Percentiles rank a stretch among this genome's conserved stretches.
These are phyloP conservation scores for Candida nemodendra DNA, from an alignment of 805 yeast genomes.

Conservation along the genomic window DNA sequence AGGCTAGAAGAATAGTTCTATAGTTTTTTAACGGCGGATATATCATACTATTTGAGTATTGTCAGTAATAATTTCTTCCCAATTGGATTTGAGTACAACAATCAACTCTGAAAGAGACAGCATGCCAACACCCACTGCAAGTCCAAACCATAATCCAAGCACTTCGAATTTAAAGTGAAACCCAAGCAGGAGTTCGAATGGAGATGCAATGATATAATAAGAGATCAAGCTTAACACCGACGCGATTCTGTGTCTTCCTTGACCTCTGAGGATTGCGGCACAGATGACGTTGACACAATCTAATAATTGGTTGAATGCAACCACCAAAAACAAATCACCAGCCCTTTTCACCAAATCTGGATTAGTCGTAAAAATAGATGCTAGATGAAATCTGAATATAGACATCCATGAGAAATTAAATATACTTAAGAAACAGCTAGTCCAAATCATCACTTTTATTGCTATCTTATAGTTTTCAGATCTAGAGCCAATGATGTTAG, in stretches of 20 bases:
- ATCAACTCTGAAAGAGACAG: constrained; percentile 41
- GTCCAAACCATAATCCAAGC: constrained; percentile 49
- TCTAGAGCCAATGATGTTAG: constrained; percentile 54
- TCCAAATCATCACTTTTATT: constrained; percentile 35
- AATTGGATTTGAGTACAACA: constrained; percentile 45
- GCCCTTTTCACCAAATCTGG: constrained; percentile 37
- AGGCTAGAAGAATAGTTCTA: no score
- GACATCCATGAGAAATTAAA: constrained; percentile 40
- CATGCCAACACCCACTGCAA: constrained; percentile 41
- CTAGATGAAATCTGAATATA: constrained; percentile 36
- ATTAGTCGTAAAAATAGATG: constrained; percentile 43
- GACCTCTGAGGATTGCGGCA: constrained; percentile 51
- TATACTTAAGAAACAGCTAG: constrained; percentile 34
- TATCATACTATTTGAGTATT: constrained; percentile 19
- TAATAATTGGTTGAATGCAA: constrained; percentile 49
- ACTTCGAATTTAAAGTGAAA: constrained; percentile 40
- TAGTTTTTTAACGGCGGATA: no score
- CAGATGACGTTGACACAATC: constrained; percentile 47
- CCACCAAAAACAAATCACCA: constrained; percentile 42
- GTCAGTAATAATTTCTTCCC: constrained; percentile 49
- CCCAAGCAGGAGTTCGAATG: constrained; percentile 45
- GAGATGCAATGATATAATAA: constrained; percentile 50
- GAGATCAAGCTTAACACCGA: constrained; percentile 45
- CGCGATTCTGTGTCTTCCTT: constrained; percentile 54
- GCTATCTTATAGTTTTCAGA: constrained; percentile 36